Evolutionary conservation across 306 rosid genomes (phyloP), one percentile per base, ranked within the genome.

Genomic region (Medicago lupulina): DNA sequence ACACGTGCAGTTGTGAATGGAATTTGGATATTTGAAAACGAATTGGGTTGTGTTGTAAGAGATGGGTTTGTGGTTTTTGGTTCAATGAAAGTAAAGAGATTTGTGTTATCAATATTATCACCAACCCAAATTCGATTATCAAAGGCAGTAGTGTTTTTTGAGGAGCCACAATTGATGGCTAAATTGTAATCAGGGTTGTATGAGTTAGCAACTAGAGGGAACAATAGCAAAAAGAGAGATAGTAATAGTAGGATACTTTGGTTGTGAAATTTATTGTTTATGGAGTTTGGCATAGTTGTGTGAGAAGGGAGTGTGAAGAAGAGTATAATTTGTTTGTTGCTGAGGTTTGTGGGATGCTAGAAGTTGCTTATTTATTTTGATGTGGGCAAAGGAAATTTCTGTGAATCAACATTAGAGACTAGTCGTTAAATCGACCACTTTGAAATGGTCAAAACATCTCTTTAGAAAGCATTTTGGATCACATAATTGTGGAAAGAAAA

Each of bases 1-100:
- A 79, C 0, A 5, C 83, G 83, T 13, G 78, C 83, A 0, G 54
- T 13, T 17, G 0, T 11, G 8, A 2, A 67, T 1, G 47, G 68
- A 53, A 39, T 16, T 14, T 13, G 7, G 17, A 6, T 14, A 13
- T 47, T 15, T 8, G 18, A 25, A 25, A 1, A 4, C 8, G 11
- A n/a, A 12, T 11, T 58, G 10, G 38, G 36, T 10, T 0, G 0
- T 57, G 15, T 1, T 14, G 0, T 9, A 4, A 47, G 1, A 11
- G 79, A 75, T 19, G 9, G 7, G 49, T 31, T 43, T 10, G 14
- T 43, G 49, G 49, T 44, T 74, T 49, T 18, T 61, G 43, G 16
- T 34, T 61, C 50, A 9, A 9, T 39, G 67, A 8, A 40, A 2
- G 58, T 39, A 15, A 76, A 38, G 1, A 49, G 46, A 3, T 38